Percentiles rank a stretch among this genome's conserved stretches.
Conservation (phyloP, 2,329 filamentous ascomycete genomes). For the Tolypocladium ovalisporum region DNA sequence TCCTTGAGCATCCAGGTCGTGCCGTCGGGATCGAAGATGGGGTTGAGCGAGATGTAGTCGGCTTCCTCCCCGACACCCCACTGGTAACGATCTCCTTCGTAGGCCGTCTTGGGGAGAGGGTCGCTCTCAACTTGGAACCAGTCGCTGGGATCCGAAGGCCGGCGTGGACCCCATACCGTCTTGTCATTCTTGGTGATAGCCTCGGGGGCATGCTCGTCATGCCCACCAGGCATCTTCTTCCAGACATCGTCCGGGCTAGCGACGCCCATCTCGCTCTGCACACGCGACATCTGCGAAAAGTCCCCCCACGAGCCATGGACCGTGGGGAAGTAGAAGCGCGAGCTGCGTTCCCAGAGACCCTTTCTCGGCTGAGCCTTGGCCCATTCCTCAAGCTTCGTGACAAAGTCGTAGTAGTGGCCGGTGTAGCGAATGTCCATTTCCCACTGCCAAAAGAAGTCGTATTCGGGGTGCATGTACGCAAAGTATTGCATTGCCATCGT, state of each 20-base stretch:
- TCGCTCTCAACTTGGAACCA: conserved; percentile 66
- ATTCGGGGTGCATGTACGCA: conserved; percentile 77
- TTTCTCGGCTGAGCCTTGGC: conserved; percentile 64
- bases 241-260: conserved; percentile 57
- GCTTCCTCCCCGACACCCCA: conserved; percentile 90
- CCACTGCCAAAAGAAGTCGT: conserved; percentile 90
- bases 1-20: conserved; percentile 76
- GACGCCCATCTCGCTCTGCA: conserved; percentile 62
- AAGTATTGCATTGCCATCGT: conserved; percentile 96
- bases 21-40: conserved; percentile 79
- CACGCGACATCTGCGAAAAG: conserved; percentile 61
- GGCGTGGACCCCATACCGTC: conserved; percentile 74
- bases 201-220: conserved; percentile 25
- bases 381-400: conserved; percentile 61
- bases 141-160: conserved; percentile 56
- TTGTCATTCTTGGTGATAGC: conserved; percentile 36
- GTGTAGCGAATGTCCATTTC: conserved; percentile 90
- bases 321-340: conserved; percentile 65
- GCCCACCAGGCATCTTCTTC: conserved; percentile 36
- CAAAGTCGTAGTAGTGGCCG: conserved; percentile 70
- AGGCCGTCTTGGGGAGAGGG: conserved; percentile 54
- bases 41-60: conserved; percentile 84
- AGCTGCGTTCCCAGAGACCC: conserved; percentile 70
- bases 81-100: conserved; percentile 68
- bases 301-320: conserved; percentile 72